Base-by-base conservation (phyloP, 192 early-diverging fungal genomes). In the Funneliformis mosseae region DNA sequence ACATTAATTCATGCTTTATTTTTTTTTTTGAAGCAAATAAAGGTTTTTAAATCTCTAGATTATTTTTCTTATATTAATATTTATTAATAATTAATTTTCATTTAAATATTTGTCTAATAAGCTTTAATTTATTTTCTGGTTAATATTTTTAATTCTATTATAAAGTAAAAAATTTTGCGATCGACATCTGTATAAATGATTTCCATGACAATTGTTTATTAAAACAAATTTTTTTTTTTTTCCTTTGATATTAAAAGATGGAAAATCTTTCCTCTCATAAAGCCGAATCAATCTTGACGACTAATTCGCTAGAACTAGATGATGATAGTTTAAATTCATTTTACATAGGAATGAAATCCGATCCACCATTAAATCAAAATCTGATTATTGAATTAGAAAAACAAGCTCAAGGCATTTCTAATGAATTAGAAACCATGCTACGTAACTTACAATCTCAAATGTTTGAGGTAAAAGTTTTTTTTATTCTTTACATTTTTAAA, bases 351-450 rank as follows among this genome's bases (percentile, higher is more conserved):
- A 55, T 18, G 18, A 55, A 55, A 21, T 6, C 50, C 21, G 18
- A 55, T 55, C 18, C 25, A 14, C 75, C 75, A 11, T 63, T 77
- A 23, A 38, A 77, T n/a, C 14, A 21, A 41, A 41, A 77, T 42
- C n/a, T 77, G 60, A 16, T 77, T 25, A 33, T 63, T 45, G 59
- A 77, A 62, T 63, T 77, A 63, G 75, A 77, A 77, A 23, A n/a
- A 63, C 75, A 77, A 23, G 75, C 75, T 25, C n/a, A 23, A 38
- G 61, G 55, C 16, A 63, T 77, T 25, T 33, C 60, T 43, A 42
- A 77, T 27, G 42, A 77, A 39, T 18, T 77, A 39, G 75, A 77
- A 42, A 62, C 75, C 11, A 77, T 77, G 75, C 25, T 77, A 39
- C 55, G 62, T 43, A 61, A 77, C 25, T 39, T 77, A 61, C 55